A percentile compares a stretch with the other conserved stretches of the same genome.
phyloP scores from a whole-genome alignment of 257 asterid species.

The Jasminum sambac region DNA sequence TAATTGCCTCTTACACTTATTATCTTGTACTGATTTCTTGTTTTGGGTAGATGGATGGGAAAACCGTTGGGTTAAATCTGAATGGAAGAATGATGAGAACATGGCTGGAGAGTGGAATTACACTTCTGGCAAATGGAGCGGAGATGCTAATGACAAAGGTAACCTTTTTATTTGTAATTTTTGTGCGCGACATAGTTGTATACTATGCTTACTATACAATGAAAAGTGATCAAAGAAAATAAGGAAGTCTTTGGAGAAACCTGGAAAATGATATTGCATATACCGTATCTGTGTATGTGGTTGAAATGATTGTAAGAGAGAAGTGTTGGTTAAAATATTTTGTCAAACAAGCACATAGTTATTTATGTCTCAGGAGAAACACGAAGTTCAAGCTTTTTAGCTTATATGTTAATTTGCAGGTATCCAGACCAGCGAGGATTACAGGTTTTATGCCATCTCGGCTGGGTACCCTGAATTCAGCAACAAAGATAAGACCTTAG shows the following conservation, averaged over 20 bases:
- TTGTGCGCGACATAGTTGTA: background rate
- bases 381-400: background rate
- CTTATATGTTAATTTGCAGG: conserved; percentile 38
- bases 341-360: background rate
- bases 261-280: too few species aligned
- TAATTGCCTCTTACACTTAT: background rate
- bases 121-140: conserved; percentile 61
- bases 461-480: conserved; percentile 67
- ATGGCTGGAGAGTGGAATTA: background rate
- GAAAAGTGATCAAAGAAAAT: too few species aligned
- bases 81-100: conserved; percentile 91
- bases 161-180: background rate
- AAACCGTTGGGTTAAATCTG: conserved; percentile 90
- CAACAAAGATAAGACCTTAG: background rate
- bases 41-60: conserved; percentile 83
- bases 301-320: too few species aligned
- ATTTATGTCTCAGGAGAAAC: background rate
- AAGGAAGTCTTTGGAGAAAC: too few species aligned
- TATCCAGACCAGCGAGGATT: conserved; percentile 91
- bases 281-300: too few species aligned
- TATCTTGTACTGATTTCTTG: background rate
- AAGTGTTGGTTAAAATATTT: too few species aligned
- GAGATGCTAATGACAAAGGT: conserved; percentile 83
- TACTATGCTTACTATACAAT: too few species aligned
- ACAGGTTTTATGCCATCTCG: conserved; percentile 90